These are phyloP conservation scores for Globisporangium abappressorium DNA, from an alignment of 352 stramenopile species.

Conservation along the genomic window DNA sequence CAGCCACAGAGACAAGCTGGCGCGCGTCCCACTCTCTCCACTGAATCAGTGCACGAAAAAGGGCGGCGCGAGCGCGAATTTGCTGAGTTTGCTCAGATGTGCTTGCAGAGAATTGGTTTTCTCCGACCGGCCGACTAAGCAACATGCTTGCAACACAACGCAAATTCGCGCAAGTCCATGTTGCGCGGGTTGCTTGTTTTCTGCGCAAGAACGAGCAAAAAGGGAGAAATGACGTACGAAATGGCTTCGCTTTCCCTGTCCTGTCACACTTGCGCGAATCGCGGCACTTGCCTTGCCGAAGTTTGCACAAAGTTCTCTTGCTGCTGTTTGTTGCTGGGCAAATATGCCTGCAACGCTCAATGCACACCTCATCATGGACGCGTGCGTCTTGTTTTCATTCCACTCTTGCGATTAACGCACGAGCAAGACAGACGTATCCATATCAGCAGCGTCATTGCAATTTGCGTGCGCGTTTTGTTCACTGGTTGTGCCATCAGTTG, in stretches of 20 bases:
- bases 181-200: neutral
- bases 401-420: neutral
- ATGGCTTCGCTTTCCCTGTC: neutral
- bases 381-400: neutral
- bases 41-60: neutral
- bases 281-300: neutral
- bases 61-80: neutral
- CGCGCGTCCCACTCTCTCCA: neutral
- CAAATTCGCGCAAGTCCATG: neutral
- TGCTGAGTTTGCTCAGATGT: neutral
- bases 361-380: neutral
- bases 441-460: neutral
- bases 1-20: constrained; percentile 12
- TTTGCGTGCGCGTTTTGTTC: neutral
- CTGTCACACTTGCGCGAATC: neutral
- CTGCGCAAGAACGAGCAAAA: neutral
- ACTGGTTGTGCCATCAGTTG: constrained; percentile 14
- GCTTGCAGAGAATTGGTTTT: neutral
- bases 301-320: neutral
- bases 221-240: neutral
- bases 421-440: neutral
- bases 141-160: neutral
- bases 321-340: too few relatives aligned
- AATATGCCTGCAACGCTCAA: neutral
- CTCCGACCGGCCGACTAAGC: neutral